Percentiles rank a stretch among this genome's conserved stretches.
These are phyloP conservation scores for Heterobasidion occidentale DNA, from an alignment of 1,284 basidiomycete genomes.

Conservation along the genomic window DNA sequence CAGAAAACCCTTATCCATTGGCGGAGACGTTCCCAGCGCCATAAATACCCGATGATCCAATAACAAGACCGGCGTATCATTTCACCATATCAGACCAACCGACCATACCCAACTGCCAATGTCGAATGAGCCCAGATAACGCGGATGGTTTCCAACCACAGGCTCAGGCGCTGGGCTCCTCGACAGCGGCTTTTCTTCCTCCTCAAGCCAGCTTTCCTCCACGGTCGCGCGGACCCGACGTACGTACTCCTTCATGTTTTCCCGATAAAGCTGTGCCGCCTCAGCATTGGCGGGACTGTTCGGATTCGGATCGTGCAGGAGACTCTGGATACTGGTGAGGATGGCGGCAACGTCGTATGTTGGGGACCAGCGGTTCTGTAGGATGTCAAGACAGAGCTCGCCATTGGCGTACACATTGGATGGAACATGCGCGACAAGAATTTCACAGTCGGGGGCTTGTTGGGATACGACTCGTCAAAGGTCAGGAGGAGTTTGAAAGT, in stretches of 20 bases:
- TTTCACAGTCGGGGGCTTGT: constrained; percentile 95
- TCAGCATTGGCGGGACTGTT: constrained; percentile 98
- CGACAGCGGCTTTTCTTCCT: constrained; percentile 51
- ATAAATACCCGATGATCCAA: background rate
- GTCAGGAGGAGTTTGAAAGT: constrained; percentile 95
- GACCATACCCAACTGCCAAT: background rate
- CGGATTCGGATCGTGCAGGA: constrained; percentile 96
- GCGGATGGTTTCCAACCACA: background rate
- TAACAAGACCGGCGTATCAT: background rate
- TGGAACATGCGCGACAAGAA: constrained; percentile 99
- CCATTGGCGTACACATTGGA: constrained; percentile 97
- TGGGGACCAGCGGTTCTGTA: constrained; percentile 97
- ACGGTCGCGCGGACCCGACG: constrained; percentile 87
- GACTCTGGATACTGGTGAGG: constrained; percentile 90
- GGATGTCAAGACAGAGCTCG: constrained; percentile 94
- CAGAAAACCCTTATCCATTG: background rate
- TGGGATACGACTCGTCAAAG: constrained; percentile 97
- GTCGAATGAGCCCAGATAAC: background rate
- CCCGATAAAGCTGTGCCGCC: constrained; percentile 91
- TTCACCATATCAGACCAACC: background rate
- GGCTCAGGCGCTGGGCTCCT: constrained; percentile 10
- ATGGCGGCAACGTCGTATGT: constrained; percentile 99
- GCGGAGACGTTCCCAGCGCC: background rate
- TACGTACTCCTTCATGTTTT: constrained; percentile 99
- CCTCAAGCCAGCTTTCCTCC: constrained; percentile 87